Percentiles rank a stretch among this genome's conserved stretches.
Conservation (phyloP, 352 stramenopile genomes). For the Globisporangium rhizosaccharum region DNA sequence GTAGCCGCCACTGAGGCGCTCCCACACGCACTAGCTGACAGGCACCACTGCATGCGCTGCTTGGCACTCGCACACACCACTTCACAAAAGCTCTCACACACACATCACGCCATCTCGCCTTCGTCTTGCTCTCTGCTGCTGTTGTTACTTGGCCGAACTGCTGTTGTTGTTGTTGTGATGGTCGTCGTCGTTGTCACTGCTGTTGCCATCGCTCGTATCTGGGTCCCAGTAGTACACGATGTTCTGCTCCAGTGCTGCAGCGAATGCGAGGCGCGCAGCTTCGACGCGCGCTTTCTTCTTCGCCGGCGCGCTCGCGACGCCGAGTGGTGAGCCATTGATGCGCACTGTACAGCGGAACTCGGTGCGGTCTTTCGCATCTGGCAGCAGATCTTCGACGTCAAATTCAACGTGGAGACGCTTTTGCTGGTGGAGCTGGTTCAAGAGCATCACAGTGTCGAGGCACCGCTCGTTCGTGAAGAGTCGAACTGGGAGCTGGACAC, state of each 20-base stretch:
- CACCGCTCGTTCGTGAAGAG: conserved; percentile 42
- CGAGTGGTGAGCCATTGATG: conserved; percentile 40
- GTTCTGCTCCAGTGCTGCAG: conserved; percentile 61
- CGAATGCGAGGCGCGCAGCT: conserved; percentile 64
- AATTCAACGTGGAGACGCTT: conserved; percentile 35
- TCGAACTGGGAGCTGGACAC: conserved; percentile 1
- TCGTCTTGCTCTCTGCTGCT: no score
- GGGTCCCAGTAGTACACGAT: conserved; percentile 29
- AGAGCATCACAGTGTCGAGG: conserved; percentile 32
- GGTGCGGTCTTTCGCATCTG: conserved; percentile 18
- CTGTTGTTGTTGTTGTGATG: neutral
- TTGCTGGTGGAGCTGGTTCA: conserved; percentile 54
- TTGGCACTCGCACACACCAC: no score
- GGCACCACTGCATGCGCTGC: no score
- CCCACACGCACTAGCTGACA: no score
- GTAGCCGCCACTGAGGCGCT: no score
- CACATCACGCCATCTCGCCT: no score
- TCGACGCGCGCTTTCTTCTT: conserved; percentile 83
- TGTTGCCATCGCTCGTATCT: conserved; percentile 6
- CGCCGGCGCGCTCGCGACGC: conserved; percentile 30
- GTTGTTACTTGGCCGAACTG: no score
- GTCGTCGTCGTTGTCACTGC: neutral
- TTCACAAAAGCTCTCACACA: no score
- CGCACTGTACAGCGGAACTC: conserved; percentile 49
- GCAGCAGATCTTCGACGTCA: conserved; percentile 43